phyloP scores from a whole-genome alignment of 768 basidiomycete genomes.

The Tricholomella constricta region DNA sequence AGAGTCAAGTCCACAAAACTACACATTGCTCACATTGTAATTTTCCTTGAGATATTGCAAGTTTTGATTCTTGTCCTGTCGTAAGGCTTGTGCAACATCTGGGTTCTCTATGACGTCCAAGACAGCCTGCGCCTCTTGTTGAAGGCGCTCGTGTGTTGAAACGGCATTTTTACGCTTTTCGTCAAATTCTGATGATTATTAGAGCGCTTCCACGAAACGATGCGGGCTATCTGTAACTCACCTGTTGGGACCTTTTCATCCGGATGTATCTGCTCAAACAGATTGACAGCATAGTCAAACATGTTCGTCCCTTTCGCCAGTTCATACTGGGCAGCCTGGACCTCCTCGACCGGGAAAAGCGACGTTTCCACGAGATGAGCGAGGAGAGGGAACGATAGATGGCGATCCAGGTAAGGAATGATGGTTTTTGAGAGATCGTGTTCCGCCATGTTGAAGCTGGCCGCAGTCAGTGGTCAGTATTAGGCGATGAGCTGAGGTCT shows the following conservation, averaged over 20 bases:
- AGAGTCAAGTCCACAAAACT: background rate
- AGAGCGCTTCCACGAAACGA: background rate
- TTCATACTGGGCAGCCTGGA: conserved; percentile 93
- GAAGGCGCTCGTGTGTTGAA: conserved; percentile 79
- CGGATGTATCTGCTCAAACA: conserved; percentile 80
- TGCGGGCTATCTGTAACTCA: conserved; percentile 30
- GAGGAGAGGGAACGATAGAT: conserved; percentile 91
- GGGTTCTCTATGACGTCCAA: conserved; percentile 96
- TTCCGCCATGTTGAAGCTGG: conserved; percentile 62
- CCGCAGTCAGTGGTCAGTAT: background rate
- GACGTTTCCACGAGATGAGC: conserved; percentile 79
- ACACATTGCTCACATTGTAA: conserved; percentile 63
- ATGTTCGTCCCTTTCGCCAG: conserved; percentile 97
- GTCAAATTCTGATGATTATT: conserved; percentile 66
- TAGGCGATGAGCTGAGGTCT: background rate
- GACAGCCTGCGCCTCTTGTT: conserved; percentile 90
- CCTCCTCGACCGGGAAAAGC: conserved; percentile 76
- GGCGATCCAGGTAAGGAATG: conserved; percentile 91
- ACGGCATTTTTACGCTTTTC: conserved; percentile 82
- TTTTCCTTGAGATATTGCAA: conserved; percentile 92
- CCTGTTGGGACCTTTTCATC: conserved; percentile 70
- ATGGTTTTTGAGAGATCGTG: conserved; percentile 90
- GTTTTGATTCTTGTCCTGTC: conserved; percentile 98
- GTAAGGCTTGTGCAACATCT: conserved; percentile 90
- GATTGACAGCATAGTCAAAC: conserved; percentile 87